Conservation (phyloP, 208 protist species). For the Leishmania amazonensis region DNA sequence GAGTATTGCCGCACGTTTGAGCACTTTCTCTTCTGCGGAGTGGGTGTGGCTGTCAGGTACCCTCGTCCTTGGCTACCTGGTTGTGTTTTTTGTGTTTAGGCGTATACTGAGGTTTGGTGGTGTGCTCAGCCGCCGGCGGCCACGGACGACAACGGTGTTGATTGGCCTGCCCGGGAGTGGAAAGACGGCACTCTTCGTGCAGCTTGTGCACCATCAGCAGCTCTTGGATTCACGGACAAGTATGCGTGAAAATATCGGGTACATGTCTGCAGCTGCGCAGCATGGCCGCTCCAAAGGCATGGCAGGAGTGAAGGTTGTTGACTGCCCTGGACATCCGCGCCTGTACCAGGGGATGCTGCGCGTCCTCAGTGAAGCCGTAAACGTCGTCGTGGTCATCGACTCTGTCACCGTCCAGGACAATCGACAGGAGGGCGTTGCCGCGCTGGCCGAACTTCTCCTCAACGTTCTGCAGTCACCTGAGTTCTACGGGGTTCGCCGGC, state of each 20-base stretch:
- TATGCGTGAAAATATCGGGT: slow-evolving; percentile 63
- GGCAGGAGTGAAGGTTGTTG: slow-evolving; percentile 42
- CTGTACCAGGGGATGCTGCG: slow-evolving; percentile 52
- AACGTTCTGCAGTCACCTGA: slow-evolving; percentile 61
- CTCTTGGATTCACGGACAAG: slow-evolving; percentile 52
- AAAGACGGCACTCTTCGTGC: slow-evolving; percentile 82
- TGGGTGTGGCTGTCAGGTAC: slow-evolving; percentile 23
- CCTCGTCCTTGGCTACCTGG: slow-evolving; percentile 20
- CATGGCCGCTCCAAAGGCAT: neutral
- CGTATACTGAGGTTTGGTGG: slow-evolving; percentile 15
- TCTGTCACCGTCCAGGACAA: slow-evolving; percentile 78
- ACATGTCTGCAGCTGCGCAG: slow-evolving; percentile 7
- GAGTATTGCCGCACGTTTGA: neutral
- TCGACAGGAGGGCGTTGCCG: slow-evolving; percentile 62
- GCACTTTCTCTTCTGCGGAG: slow-evolving; percentile 7
- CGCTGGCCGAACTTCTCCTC: slow-evolving; percentile 74
- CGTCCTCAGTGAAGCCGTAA: slow-evolving; percentile 49
- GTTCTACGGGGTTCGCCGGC: slow-evolving; percentile 63
- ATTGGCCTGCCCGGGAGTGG: slow-evolving; percentile 70
- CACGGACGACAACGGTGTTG: slow-evolving; percentile 39
- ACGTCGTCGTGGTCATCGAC: slow-evolving; percentile 79
- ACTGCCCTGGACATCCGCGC: slow-evolving; percentile 83
- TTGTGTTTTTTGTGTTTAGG: slow-evolving; percentile 17
- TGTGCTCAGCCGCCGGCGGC: slow-evolving; percentile 10
- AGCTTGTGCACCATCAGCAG: slow-evolving; percentile 38